phyloP scores from a whole-genome alignment of 1,284 basidiomycete species.

The Leccinum solheimii region DNA sequence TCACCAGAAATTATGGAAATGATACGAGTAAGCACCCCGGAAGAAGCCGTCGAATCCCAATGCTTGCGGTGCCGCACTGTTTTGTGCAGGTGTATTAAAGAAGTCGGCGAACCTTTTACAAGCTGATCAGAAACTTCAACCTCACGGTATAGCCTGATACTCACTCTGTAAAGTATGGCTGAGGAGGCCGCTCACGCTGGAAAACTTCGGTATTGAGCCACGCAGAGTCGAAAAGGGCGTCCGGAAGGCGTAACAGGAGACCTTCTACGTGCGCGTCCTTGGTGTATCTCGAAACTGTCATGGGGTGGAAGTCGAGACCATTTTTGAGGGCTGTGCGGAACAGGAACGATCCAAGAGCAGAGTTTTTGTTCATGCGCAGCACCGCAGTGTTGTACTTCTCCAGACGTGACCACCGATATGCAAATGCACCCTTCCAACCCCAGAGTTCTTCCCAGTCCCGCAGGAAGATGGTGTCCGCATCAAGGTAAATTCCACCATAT shows the following conservation, averaged over 20 bases:
- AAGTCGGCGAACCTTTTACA: slow-evolving; percentile 66
- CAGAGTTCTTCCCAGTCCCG: slow-evolving; percentile 93
- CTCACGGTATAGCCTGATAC: slow-evolving; percentile 26
- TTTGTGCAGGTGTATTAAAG: slow-evolving; percentile 72
- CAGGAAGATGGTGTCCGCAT: slow-evolving; percentile 83
- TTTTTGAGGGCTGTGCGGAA: slow-evolving; percentile 87
- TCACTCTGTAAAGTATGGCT: slow-evolving; percentile 80
- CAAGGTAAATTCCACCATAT: slow-evolving; percentile 84
- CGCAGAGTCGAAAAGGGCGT: slow-evolving; percentile 85
- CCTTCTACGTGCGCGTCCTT: slow-evolving; percentile 76
- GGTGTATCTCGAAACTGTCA: slow-evolving; percentile 79
- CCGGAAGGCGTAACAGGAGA: slow-evolving; percentile 74
- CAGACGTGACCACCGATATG: slow-evolving; percentile 82
- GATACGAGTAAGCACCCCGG: slow-evolving; percentile 82
- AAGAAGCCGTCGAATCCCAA: slow-evolving; percentile 86
- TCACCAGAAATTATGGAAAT: slow-evolving; percentile 84
- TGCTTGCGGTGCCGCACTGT: slow-evolving; percentile 71
- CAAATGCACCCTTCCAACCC: slow-evolving; percentile 86
- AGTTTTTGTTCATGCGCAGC: slow-evolving; percentile 78
- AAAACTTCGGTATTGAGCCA: slow-evolving; percentile 85
- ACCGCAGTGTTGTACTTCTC: slow-evolving; percentile 87
- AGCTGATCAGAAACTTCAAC: neutral
- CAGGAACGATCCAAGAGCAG: slow-evolving; percentile 78
- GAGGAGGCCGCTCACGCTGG: slow-evolving; percentile 80
- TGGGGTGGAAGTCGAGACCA: slow-evolving; percentile 84